phyloP scores from a whole-genome alignment of 2,329 filamentous ascomycete genomes.

The Paecilomyces formosus region DNA sequence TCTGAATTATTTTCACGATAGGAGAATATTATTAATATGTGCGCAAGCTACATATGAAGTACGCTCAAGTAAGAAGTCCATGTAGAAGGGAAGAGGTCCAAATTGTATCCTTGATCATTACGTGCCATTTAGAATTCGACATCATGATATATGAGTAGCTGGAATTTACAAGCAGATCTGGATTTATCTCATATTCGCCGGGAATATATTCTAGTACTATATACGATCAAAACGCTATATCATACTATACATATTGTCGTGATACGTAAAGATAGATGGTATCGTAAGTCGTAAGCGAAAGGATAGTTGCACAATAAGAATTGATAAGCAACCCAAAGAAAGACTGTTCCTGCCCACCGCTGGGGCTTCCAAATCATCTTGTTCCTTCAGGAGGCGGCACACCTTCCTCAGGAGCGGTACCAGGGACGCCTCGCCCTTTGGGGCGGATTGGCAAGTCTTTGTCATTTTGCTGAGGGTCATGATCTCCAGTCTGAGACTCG shows the following conservation, averaged over 20 bases:
- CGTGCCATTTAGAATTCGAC: no score
- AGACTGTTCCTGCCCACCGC: neutral
- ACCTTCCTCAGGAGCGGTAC: constrained; percentile 18
- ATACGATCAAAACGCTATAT: neutral
- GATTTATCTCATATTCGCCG: neutral
- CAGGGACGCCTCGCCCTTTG: constrained; percentile 8
- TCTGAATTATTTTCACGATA: no score
- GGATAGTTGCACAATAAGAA: neutral
- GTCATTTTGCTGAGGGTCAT: constrained; percentile 41
- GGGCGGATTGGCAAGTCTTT: constrained; percentile 35
- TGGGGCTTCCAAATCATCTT: constrained; percentile 4
- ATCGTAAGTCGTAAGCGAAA: neutral
- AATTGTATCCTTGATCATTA: no score
- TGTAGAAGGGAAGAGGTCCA: no score
- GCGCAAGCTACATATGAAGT: no score
- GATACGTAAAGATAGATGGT: neutral
- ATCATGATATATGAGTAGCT: no score
- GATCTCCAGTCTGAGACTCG: neutral
- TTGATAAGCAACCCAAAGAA: neutral
- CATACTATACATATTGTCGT: neutral
- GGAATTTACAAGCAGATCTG: no score
- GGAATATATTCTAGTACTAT: neutral
- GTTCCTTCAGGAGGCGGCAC: constrained; percentile 18
- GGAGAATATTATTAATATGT: no score
- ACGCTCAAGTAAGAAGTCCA: no score